Base-by-base conservation (phyloP, 805 yeast genomes). In the Yamadazyma laniorum region DNA sequence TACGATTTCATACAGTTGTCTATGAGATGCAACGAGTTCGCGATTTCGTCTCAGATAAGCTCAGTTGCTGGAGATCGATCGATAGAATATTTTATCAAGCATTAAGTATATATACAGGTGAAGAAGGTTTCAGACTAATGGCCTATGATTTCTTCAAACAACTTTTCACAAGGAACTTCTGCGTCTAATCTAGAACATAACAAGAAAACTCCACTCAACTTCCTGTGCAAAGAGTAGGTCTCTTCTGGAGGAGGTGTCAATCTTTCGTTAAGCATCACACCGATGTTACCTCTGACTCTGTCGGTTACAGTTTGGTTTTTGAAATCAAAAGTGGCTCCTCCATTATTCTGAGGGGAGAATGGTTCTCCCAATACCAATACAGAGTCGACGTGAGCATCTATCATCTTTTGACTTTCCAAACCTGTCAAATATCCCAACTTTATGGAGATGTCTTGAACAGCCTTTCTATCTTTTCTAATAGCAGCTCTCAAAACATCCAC, bases 231-330 rank as follows among this genome's bases (percentile, higher is more conserved):
- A n/a, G 95, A 85, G 59, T 93, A 93, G 0, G 99, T 93, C 61
- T 93, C 99, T 55, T 93, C 98, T 2, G 99, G 99, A 11, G 99
- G 99, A 3, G 99, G 97, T 3, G 96, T 79, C 44, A 93, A 69
- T 50, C 99, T 77, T 61, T 93, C 96, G 44, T 82, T 77, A 44
- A 93, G 72, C 99, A 93, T 93, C 37, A 90, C 65, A 2, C 88
- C 81, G 48, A 93, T 87, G 53, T 90, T 89, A 3, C 78, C 82
- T 48, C 95, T 77, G 16, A 93, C 96, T 47, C 98, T 76, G 48
- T 88, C 96, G 5, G 98, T 89, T 29, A 93, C 91, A 11, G 96
- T 90, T 61, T 93, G 99, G 39, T 77, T 67, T 18, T 75, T 67
- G 65, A 93, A 93, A 56, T 85, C 84, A 59, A 80, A 93, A 6